A percentile compares a stretch with the other conserved stretches of the same genome.
phyloP scores from a whole-genome alignment of 495 filamentous ascomycete species.

The Penicillium bovifimosum region DNA sequence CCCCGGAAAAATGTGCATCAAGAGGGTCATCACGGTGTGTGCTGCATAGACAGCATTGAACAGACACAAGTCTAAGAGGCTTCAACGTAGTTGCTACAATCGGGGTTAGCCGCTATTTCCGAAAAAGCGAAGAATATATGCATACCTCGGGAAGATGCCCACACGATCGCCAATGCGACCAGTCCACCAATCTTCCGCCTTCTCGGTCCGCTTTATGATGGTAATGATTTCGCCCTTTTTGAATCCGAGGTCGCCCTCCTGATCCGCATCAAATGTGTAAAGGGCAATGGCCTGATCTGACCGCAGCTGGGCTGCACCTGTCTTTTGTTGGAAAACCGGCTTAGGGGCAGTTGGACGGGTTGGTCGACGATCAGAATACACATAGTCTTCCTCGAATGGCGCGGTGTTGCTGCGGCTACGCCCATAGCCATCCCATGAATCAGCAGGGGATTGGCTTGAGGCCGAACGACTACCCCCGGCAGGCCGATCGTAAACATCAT shows the following conservation, averaged over 20 bases:
- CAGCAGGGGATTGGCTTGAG: constrained; percentile 40
- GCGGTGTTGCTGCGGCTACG: constrained; percentile 43
- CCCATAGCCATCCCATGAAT: constrained; percentile 48
- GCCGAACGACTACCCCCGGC: constrained; percentile 45
- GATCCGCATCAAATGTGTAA: constrained; percentile 90
- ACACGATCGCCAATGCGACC: constrained; percentile 59
- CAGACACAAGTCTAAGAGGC: constrained; percentile 22
- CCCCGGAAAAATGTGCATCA: constrained; percentile 2
- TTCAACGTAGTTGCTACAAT: constrained; percentile 43
- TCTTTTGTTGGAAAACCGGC: constrained; percentile 68
- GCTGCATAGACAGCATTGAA: constrained; percentile 18
- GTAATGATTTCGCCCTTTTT: constrained; percentile 98
- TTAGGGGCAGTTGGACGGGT: constrained; percentile 79
- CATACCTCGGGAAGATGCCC: constrained; percentile 58
- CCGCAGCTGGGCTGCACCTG: constrained; percentile 52
- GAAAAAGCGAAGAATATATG: background rate
- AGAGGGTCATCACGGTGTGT: constrained; percentile 17
- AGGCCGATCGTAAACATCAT: constrained; percentile 78
- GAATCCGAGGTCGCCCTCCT: constrained; percentile 87
- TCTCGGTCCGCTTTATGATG: constrained; percentile 94
- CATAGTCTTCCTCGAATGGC: constrained; percentile 51
- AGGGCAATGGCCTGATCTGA: constrained; percentile 84
- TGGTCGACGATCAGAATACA: constrained; percentile 51
- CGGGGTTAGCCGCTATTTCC: constrained; percentile 1
- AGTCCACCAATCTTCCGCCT: constrained; percentile 86